Evolutionary conservation across 2,329 filamentous ascomycete genomes (phyloP), one percentile per base, ranked within the genome.

Genomic region (Cylindrodendrum hubeiense): DNA sequence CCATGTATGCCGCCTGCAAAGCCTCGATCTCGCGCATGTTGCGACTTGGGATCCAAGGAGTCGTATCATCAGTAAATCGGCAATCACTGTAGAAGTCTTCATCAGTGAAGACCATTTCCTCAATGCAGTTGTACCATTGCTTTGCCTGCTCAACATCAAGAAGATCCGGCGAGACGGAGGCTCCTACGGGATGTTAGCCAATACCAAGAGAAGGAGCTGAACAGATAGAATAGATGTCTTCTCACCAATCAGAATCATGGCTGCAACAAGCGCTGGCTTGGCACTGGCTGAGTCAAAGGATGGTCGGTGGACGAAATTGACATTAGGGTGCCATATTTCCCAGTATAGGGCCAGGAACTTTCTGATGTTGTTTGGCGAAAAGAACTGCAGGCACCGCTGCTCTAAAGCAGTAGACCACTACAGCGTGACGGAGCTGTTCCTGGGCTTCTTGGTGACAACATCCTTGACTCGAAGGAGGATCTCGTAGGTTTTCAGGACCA

Each of bases 41-140:
- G 12, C 10, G 12, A 17, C 19, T 13, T 8, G 39, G 52, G 24
- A 28, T 33, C 8, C 28, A 8, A 6, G 21, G 6, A 4, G 37
- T 43, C 5, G 52, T 43, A 6, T 46, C 39, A 19, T 49, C 5
- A 22, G 26, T 55, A 30, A 10, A 55, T 8, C 8, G 51, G 24
- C 5, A 17, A 28, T 44, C 37, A 21, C 24, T 33, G 39, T 22
- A 44, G 26, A 55, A 44, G 26, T 55, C 52, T 10, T 33, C 52
- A 24, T 55, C 52, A 8, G 52, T 44, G 17, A 55, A 55, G 37
- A 55, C 52, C 39, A 55, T 30, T 24, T 55, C 52, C 26, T 55
- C 52, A 3, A 55, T 22, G n/a, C 52, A 55, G 52, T 55, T 44
- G 41, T 44, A 55, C 52, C 52, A 55, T 12, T 22, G 8, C 26